Evolutionary conservation across 108 stramenopile genomes (phyloP).

Genomic region (Tribonema minus): DNA sequence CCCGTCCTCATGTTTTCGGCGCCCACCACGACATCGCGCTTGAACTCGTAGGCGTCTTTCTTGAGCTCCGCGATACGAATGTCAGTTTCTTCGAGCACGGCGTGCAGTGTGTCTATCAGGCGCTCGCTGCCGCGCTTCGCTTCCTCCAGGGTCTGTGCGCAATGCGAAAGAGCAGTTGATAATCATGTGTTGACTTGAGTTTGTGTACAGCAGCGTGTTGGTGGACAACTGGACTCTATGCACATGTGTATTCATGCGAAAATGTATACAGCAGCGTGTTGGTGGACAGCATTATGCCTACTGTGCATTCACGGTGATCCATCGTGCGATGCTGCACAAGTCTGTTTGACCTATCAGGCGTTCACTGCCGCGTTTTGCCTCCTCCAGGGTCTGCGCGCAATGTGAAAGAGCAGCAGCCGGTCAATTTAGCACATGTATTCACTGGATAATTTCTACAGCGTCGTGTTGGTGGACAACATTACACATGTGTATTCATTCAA

Average conservation of each 20-base stretch:
- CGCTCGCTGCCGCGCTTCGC: conserved; percentile 51
- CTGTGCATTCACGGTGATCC: background rate
- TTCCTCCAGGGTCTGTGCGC: conserved; percentile 29
- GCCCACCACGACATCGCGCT: conserved; percentile 64
- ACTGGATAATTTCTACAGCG: too few species aligned
- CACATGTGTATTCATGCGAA: background rate
- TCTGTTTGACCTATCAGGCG: conserved; percentile 52
- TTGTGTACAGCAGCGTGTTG: too few species aligned
- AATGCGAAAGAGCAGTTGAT: background rate
- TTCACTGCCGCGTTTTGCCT: conserved; percentile 46
- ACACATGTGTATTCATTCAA: background rate
- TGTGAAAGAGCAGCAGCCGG: background rate
- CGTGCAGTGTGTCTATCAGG: conserved; percentile 60
- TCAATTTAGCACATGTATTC: too few species aligned
- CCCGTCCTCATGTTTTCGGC: conserved; percentile 67
- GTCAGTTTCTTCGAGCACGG: conserved; percentile 63
- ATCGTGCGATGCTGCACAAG: background rate
- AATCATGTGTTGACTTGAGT: too few species aligned
- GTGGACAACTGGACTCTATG: too few species aligned
- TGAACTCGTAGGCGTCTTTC: conserved; percentile 67
- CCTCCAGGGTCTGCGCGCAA: conserved; percentile 21
- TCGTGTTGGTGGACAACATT: too few species aligned
- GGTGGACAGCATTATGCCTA: background rate
- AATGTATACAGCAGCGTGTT: background rate
- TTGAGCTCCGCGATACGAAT: conserved; percentile 63